phyloP scores from a whole-genome alignment of 75 land plant genomes.

The Pinus taeda region DNA sequence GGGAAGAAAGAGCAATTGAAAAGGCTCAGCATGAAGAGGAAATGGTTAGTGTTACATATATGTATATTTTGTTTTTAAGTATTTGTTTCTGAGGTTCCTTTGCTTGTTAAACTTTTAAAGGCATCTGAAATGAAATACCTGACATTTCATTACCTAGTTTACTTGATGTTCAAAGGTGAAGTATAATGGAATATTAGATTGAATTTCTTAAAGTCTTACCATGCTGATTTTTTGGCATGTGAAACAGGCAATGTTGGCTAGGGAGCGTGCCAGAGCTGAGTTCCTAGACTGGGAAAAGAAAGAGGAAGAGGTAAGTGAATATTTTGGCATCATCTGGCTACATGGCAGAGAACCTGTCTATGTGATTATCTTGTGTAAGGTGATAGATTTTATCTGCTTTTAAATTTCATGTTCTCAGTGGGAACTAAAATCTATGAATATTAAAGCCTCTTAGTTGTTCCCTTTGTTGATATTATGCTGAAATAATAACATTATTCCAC shows the following conservation, averaged over 20 bases:
- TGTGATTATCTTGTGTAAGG: background rate
- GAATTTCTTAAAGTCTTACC: constrained; percentile 1
- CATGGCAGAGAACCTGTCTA: background rate
- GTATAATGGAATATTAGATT: background rate
- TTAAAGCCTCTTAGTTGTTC: background rate
- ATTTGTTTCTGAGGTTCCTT: background rate
- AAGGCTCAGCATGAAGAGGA: constrained; percentile 98
- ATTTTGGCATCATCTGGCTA: constrained; percentile 2
- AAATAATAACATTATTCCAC: background rate
- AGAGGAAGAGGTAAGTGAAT: constrained; percentile 82
- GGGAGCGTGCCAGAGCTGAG: constrained; percentile 96
- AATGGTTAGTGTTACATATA: constrained; percentile 46
- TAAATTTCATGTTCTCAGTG: background rate
- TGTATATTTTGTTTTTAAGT: no score
- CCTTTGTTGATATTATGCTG: background rate
- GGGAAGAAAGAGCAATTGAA: constrained; percentile 95
- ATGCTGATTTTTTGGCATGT: background rate
- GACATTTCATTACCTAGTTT: background rate
- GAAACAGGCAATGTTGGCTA: constrained; percentile 80
- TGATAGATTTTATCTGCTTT: background rate
- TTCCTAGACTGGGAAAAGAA: constrained; percentile 99
- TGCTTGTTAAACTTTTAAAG: constrained; percentile 1
- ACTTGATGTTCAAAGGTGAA: background rate
- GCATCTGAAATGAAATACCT: background rate
- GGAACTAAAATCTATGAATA: background rate